Conservation (phyloP, 2,329 filamentous ascomycete genomes). For the Ascochyta lentis region DNA sequence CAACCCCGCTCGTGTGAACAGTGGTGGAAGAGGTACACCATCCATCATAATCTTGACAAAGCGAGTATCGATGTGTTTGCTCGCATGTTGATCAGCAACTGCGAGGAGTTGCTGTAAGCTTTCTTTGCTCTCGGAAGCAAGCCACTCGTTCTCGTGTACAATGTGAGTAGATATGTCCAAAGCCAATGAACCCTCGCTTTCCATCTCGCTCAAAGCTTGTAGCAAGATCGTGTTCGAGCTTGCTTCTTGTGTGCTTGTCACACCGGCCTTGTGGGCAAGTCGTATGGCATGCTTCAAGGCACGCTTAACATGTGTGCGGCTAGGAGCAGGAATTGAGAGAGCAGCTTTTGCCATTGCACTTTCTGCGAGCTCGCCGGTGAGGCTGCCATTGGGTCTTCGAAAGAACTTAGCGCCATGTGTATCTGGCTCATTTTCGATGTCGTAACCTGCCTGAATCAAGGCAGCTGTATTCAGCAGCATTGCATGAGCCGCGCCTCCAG, state of each 20-base stretch:
- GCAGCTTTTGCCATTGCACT: conserved; percentile 30
- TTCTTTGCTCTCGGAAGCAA: conserved; percentile 13
- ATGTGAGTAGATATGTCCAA: conserved; percentile 31
- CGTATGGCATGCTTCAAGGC: conserved; percentile 30
- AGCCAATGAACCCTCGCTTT: conserved; percentile 28
- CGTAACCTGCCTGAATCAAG: conserved; percentile 29
- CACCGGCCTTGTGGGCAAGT: conserved; percentile 34
- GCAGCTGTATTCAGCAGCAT: conserved; percentile 25
- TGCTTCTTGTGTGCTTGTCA: conserved; percentile 45
- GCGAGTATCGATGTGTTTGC: conserved; percentile 36
- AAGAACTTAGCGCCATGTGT: conserved; percentile 29
- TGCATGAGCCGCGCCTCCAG: conserved; percentile 37
- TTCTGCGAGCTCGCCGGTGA: conserved; percentile 43
- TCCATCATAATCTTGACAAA: conserved; percentile 49
- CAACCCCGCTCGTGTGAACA: conserved; percentile 38
- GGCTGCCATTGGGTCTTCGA: conserved; percentile 30
- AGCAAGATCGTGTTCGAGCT: conserved; percentile 36
- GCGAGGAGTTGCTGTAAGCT: conserved; percentile 27
- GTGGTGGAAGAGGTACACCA: conserved; percentile 41
- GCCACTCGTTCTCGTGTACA: conserved; percentile 18
- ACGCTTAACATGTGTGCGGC: conserved; percentile 15
- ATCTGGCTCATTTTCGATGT: conserved; percentile 28
- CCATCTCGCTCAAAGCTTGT: conserved; percentile 35
- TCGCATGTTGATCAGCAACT: conserved; percentile 29
- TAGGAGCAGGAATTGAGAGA: conserved; percentile 28